Evolutionary conservation across 129 eudicot species (phyloP), one percentile per base, ranked within the genome.

Genomic region (Helichrysum umbraculigerum): DNA sequence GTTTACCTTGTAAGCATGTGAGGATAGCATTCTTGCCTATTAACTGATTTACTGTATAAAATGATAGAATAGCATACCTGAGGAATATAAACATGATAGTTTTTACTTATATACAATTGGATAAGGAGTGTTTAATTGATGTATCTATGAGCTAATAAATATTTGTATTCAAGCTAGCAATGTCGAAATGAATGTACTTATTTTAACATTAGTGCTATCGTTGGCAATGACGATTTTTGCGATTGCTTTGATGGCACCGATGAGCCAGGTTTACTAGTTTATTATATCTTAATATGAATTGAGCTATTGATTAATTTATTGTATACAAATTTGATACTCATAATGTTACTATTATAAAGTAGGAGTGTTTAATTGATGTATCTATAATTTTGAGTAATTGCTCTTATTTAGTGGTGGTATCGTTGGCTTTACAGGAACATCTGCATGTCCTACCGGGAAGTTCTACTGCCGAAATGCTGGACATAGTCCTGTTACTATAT

Each of bases 381-480:
- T 47, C n/a, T 14, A 10, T 42, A 42, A 9, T 47, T 17, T 42
- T 42, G 50, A 47, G 54, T 14, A 47, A 47, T 14, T 47, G 54
- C 17, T 47, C 6, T 14, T 47, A 47, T 14, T 47, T 47, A 14
- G 54, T 47, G 60, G 61, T 67, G 70, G 52, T 74, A 16, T 57
- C 1, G 64, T 71, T 77, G 83, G 70, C 73, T 32, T 82, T 85
- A 78, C 93, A 94, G 98, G 98, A 72, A 94, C 98, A 54, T 91
- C 98, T 1, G 98, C 98, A 29, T 94, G 98, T 78, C 98, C 98
- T 60, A 75, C 76, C 78, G 97, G 90, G 17, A 91, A 77, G 71
- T 94, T 94, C 71, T 86, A 87, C 57, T 94, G 98, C 74, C 62
- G 54, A 67, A 94, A 94, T 89, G 87, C 88, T n/a, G 98, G 98